Conservation (phyloP, 73 alveolate genomes). For the Vitrella brassicaformis region DNA sequence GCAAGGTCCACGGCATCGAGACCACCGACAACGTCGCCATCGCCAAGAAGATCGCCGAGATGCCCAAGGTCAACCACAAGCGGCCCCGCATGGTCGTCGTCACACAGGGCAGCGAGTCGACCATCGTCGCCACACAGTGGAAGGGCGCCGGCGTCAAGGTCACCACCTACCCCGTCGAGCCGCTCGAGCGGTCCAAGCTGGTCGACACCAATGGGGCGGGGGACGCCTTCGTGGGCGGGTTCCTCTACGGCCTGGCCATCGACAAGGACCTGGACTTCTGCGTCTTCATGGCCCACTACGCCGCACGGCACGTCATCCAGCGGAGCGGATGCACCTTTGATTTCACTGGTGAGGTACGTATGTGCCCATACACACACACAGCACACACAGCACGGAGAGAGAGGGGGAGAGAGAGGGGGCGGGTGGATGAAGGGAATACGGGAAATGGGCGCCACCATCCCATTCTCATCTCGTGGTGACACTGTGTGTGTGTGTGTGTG, state of each 20-base stretch:
- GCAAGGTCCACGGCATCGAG: constrained; percentile 47
- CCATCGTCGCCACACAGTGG: constrained; percentile 59
- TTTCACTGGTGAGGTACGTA: too few species aligned
- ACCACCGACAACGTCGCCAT: constrained; percentile 25
- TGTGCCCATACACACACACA: too few species aligned
- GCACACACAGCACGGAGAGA: too few species aligned
- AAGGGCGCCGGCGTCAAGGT: too few species aligned
- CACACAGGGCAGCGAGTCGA: constrained; percentile 65
- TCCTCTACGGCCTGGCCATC: constrained; percentile 61
- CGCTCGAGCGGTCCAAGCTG: neutral
- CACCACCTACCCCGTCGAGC: neutral
- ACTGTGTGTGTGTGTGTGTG: too few species aligned
- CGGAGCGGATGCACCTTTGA: neutral
- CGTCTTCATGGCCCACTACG: neutral
- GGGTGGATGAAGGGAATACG: too few species aligned
- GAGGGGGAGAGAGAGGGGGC: too few species aligned
- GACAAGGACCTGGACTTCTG: constrained; percentile 48
- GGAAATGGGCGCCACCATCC: too few species aligned
- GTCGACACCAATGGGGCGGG: constrained; percentile 90
- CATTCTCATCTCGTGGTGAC: too few species aligned
- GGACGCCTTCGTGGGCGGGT: constrained; percentile 87
- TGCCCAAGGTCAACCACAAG: constrained; percentile 22
- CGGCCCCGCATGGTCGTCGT: constrained; percentile 50
- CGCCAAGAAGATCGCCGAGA: constrained; percentile 40
- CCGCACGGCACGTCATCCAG: neutral